Conservation (phyloP, 73 alveolate species). For the Tetrahymena thermophila region DNA sequence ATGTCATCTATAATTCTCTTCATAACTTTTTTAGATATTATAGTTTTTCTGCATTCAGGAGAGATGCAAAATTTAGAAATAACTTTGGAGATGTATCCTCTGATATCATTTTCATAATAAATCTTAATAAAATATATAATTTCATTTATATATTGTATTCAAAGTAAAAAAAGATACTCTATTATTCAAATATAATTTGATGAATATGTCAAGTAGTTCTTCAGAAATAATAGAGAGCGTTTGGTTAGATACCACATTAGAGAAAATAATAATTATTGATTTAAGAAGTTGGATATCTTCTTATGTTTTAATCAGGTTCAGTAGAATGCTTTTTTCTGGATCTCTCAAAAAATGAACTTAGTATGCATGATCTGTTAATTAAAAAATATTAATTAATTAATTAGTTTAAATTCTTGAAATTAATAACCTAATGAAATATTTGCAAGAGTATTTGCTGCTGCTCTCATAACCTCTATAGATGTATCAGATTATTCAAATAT, state of each 20-base stretch:
- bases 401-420: neutral
- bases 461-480: constrained; percentile 30
- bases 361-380: constrained; percentile 6
- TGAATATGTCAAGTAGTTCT: neutral
- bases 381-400: neutral
- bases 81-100: constrained; percentile 38
- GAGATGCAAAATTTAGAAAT: constrained; percentile 11
- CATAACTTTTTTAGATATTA: constrained; percentile 14
- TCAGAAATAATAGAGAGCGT: neutral
- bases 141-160: neutral
- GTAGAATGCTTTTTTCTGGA: constrained; percentile 37
- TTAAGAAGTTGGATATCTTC: constrained; percentile 17
- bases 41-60: constrained; percentile 31
- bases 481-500: constrained; percentile 33
- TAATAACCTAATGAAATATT: constrained; percentile 5
- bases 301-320: neutral
- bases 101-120: constrained; percentile 11
- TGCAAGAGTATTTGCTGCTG: constrained; percentile 45
- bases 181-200: constrained; percentile 12
- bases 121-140: neutral
- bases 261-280: constrained; percentile 29
- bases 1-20: constrained; percentile 20
- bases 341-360: constrained; percentile 17
- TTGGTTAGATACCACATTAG: constrained; percentile 16
- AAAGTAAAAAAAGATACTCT: constrained; percentile 6